Evolutionary conservation across 352 stramenopile genomes (phyloP).

Genomic region (Phytophthora uliginosa): DNA sequence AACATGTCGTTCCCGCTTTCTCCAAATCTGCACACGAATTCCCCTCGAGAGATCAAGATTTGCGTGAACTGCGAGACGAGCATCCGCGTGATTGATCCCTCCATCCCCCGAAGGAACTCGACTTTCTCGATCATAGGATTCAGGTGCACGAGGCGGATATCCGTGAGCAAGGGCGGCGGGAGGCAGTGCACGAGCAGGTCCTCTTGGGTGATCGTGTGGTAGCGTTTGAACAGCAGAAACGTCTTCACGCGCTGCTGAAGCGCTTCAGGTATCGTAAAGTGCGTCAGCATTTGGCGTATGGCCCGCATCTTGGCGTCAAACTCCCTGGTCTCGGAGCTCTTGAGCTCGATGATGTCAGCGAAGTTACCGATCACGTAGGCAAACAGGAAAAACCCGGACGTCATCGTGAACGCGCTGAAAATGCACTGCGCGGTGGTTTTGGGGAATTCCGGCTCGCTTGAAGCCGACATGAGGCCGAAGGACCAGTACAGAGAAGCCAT

Average conservation of each 20-base stretch:
- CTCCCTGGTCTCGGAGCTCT: constrained; percentile 69
- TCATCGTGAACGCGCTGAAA: constrained; percentile 73
- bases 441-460: constrained; percentile 55
- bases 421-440: constrained; percentile 59
- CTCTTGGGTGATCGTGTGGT: constrained; percentile 79
- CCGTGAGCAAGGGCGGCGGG: constrained; percentile 70
- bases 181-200: constrained; percentile 67
- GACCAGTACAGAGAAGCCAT: constrained; percentile 75
- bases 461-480: constrained; percentile 76
- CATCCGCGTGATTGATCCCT: constrained; percentile 69
- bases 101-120: constrained; percentile 69
- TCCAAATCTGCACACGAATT: constrained; percentile 66
- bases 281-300: constrained; percentile 59
- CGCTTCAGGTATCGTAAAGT: constrained; percentile 58
- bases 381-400: constrained; percentile 74
- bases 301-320: constrained; percentile 70
- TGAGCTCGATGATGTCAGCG: constrained; percentile 67
- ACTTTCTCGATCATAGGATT: constrained; percentile 81
- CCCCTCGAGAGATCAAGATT: constrained; percentile 57
- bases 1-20: constrained; percentile 79
- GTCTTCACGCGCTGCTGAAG: constrained; percentile 67
- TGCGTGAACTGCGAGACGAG: constrained; percentile 78
- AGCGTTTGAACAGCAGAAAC: constrained; percentile 77
- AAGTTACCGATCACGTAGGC: constrained; percentile 86
- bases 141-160: constrained; percentile 75